Percentiles rank a stretch among this genome's conserved stretches.
These are phyloP conservation scores for Hypholoma sublateritium DNA, from an alignment of 768 basidiomycete species.

Conservation along the genomic window DNA sequence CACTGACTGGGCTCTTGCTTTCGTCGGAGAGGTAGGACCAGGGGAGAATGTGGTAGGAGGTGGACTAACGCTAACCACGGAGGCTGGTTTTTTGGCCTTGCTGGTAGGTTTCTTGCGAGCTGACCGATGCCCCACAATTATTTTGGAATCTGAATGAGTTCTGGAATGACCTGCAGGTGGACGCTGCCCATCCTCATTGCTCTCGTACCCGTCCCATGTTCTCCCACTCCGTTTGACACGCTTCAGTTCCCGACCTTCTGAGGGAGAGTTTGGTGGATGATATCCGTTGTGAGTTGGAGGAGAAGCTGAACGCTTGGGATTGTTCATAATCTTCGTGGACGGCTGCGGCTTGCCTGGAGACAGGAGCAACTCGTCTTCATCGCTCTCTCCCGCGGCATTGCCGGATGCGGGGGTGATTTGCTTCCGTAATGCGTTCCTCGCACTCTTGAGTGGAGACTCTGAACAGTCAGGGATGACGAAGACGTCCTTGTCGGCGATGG, in stretches of 20 bases:
- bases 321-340: conserved; percentile 14
- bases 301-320: conserved; percentile 41
- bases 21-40: conserved; percentile 20
- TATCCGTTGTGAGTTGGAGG: conserved; percentile 33
- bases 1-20: conserved; percentile 44
- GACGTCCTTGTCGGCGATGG: conserved; percentile 45
- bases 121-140: conserved; percentile 16
- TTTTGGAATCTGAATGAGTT: conserved; percentile 35
- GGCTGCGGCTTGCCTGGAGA: conserved; percentile 37
- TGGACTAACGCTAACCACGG: conserved; percentile 22
- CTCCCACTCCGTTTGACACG: conserved; percentile 32
- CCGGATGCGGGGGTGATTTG: conserved; percentile 12
- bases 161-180: conserved; percentile 27
- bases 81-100: conserved; percentile 25
- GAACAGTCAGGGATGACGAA: conserved; percentile 45
- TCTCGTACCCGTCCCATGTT: conserved; percentile 9
- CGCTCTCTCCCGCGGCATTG: conserved; percentile 30
- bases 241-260: conserved; percentile 33
- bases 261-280: conserved; percentile 21
- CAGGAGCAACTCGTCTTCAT: conserved; percentile 45
- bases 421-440: conserved; percentile 37
- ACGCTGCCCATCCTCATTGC: conserved; percentile 12
- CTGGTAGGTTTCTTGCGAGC: conserved; percentile 26
- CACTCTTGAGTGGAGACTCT: conserved; percentile 46
- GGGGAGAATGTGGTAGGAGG: conserved; percentile 19